These are phyloP conservation scores for Salix dunnii DNA, from an alignment of 345 rosid species.

Conservation along the genomic window DNA sequence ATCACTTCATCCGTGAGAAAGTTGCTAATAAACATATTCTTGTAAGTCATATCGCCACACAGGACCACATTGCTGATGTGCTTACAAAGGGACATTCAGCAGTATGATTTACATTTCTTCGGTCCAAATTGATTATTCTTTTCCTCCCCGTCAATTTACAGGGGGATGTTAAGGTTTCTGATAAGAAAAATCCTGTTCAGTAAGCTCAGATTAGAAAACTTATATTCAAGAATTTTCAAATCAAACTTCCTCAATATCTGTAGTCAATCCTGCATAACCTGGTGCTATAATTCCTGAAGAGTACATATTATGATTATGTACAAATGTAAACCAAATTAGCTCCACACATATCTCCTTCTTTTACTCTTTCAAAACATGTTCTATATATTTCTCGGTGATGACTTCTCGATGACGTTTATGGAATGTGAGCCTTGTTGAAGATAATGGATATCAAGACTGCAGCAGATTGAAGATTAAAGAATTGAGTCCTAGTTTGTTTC, in stretches of 20 bases:
- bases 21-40: too few species aligned
- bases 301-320: too few species aligned
- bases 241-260: not conserved
- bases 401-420: not conserved
- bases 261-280: not conserved
- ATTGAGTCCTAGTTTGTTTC: too few species aligned
- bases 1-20: not conserved
- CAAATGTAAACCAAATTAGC: too few species aligned
- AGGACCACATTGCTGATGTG: not conserved
- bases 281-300: not conserved
- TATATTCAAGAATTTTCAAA: not conserved
- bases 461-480: too few species aligned
- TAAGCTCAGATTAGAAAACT: not conserved
- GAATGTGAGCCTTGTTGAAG: not conserved
- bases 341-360: not conserved
- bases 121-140: too few species aligned
- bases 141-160: not conserved
- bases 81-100: not conserved
- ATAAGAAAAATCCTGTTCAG: not conserved
- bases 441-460: too few species aligned
- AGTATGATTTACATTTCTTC: not conserved
- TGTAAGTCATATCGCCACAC: too few species aligned
- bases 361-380: conserved; percentile 1
- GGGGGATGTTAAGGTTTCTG: not conserved
- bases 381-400: not conserved